Conservation (phyloP, 1,284 basidiomycete species). For the Gomphus bonarii region DNA sequence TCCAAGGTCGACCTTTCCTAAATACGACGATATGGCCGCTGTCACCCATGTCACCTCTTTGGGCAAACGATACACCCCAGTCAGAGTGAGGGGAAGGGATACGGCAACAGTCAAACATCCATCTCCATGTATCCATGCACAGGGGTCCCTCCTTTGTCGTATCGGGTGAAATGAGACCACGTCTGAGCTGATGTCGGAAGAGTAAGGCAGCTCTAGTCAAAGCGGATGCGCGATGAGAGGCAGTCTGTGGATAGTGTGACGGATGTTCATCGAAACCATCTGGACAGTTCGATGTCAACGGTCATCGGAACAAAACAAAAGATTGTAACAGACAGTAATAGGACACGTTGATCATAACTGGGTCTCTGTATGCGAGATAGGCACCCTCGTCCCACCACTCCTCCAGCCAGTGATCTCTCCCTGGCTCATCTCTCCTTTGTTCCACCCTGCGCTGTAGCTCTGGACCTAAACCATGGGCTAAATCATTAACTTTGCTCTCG, state of each 20-base stretch:
- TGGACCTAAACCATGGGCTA: slow-evolving; percentile 38
- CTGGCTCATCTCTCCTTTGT: slow-evolving; percentile 29
- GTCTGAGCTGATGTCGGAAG: slow-evolving; percentile 59
- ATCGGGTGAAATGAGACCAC: slow-evolving; percentile 63
- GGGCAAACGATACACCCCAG: slow-evolving; percentile 64
- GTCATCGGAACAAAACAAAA: neutral
- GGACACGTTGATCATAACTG: slow-evolving; percentile 74
- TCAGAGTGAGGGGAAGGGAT: slow-evolving; percentile 68
- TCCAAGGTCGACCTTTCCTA: slow-evolving; percentile 71
- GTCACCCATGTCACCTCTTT: slow-evolving; percentile 52
- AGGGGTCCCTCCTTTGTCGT: slow-evolving; percentile 62
- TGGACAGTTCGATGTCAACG: slow-evolving; percentile 19
- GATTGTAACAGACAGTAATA: slow-evolving; percentile 57
- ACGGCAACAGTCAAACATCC: slow-evolving; percentile 91
- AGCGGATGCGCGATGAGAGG: slow-evolving; percentile 64
- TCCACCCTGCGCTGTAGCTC: slow-evolving; percentile 50
- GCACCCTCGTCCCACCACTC: slow-evolving; percentile 74
- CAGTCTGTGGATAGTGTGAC: slow-evolving; percentile 41
- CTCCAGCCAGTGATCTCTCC: slow-evolving; percentile 63
- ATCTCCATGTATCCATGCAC: slow-evolving; percentile 78
- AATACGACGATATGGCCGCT: slow-evolving; percentile 70
- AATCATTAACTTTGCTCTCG: slow-evolving; percentile 50
- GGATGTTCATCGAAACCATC: slow-evolving; percentile 71
- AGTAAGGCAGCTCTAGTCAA: slow-evolving; percentile 61
- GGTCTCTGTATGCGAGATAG: slow-evolving; percentile 67